Conservation (phyloP, 495 filamentous ascomycete species). For the Hypomontagnella monticulosa region DNA sequence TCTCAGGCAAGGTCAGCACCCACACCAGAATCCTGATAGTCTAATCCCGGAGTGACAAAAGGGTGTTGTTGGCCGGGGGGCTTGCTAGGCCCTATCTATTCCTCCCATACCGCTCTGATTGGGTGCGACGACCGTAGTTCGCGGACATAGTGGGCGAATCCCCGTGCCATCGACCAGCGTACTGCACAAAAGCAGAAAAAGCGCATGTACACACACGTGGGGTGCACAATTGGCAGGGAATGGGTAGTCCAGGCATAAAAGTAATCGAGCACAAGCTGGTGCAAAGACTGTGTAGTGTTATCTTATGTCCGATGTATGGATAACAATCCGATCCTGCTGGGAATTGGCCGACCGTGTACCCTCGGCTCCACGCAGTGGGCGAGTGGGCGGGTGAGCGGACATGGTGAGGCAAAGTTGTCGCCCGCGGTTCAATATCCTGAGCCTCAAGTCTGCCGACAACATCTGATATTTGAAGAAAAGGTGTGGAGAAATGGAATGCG, state of each 20-base stretch:
- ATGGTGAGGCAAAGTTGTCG: neutral
- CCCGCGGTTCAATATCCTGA: constrained; percentile 26
- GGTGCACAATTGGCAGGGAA: constrained; percentile 46
- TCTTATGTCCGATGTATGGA: constrained; percentile 35
- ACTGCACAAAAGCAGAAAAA: constrained; percentile 35
- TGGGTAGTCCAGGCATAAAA: constrained; percentile 17
- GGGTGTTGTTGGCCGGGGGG: constrained; percentile 24
- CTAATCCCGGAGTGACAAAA: constrained; percentile 30
- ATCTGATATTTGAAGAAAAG: constrained; percentile 40
- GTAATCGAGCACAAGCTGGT: constrained; percentile 7
- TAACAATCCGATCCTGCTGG: constrained; percentile 28
- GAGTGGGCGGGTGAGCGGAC: constrained; percentile 18
- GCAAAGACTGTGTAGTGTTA: constrained; percentile 17
- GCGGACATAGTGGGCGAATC: constrained; percentile 36
- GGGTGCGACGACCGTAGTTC: constrained; percentile 18
- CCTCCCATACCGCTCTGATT: constrained; percentile 30
- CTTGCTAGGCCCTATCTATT: constrained; percentile 31
- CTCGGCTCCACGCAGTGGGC: constrained; percentile 23
- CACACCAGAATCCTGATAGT: constrained; percentile 26
- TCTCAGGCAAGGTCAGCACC: constrained; percentile 32
- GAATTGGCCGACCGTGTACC: constrained; percentile 5
- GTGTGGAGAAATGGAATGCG: constrained; percentile 45
- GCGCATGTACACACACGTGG: constrained; percentile 40
- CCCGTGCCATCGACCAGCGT: constrained; percentile 33
- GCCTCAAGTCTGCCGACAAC: constrained; percentile 34